phyloP scores from a whole-genome alignment of 352 stramenopile species.

The Pythium chondricola region DNA sequence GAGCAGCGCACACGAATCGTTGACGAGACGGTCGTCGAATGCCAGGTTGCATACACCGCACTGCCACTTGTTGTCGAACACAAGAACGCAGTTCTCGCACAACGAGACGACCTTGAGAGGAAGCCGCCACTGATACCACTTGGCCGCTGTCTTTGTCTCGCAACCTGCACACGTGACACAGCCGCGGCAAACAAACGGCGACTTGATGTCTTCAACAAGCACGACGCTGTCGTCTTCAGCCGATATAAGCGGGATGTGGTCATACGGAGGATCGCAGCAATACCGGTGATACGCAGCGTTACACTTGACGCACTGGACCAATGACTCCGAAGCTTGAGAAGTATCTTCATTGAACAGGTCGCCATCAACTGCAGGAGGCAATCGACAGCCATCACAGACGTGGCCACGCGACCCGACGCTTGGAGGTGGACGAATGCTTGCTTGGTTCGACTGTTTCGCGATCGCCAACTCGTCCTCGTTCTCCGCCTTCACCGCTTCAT shows the following conservation, averaged over 20 bases:
- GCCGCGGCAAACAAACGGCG: conserved; percentile 63
- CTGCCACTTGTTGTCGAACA: conserved; percentile 64
- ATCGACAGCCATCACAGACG: conserved; percentile 8
- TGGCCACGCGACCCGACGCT: too few species aligned
- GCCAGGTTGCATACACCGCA: conserved; percentile 62
- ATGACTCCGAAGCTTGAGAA: neutral
- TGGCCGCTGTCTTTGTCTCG: neutral
- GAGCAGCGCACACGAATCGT: conserved; percentile 45
- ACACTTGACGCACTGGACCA: conserved; percentile 59
- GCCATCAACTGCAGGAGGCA: conserved; percentile 16
- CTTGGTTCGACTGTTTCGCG: neutral
- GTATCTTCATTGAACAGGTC: too few species aligned
- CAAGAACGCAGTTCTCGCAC: conserved; percentile 51
- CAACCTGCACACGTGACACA: conserved; percentile 68
- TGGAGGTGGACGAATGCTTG: conserved; percentile 3
- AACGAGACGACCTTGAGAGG: conserved; percentile 57
- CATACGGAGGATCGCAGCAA: conserved; percentile 76
- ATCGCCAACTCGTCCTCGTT: conserved; percentile 6
- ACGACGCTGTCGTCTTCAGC: conserved; percentile 43
- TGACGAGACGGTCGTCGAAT: conserved; percentile 35
- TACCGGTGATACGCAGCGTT: conserved; percentile 43
- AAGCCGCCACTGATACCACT: conserved; percentile 72
- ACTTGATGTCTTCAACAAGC: conserved; percentile 52
- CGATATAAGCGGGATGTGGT: conserved; percentile 45
- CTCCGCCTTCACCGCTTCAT: neutral